phyloP scores from a whole-genome alignment of 345 rosid genomes.

The Lepidium aucheri region DNA sequence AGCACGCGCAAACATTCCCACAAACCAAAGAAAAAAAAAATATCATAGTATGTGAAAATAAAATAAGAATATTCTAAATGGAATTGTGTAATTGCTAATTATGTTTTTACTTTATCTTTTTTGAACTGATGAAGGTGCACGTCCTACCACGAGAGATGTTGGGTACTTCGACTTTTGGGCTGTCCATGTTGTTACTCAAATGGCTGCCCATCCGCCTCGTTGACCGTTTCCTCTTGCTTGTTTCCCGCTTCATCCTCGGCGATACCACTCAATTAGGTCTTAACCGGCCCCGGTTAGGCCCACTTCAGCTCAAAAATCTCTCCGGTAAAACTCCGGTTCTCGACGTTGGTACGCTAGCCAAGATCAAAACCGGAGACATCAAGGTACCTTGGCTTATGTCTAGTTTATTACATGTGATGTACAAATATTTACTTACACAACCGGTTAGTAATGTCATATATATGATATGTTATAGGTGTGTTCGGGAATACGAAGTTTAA shows the following conservation, averaged over 20 bases:
- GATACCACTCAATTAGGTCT: conserved; percentile 64
- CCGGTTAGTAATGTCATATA: conserved; percentile 6
- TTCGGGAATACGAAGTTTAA: conserved; percentile 54
- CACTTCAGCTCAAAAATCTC: conserved; percentile 60
- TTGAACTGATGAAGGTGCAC: conserved; percentile 64
- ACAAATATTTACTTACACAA: neutral
- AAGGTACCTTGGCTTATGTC: conserved; percentile 36
- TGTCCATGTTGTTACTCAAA: conserved; percentile 85
- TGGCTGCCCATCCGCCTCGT: conserved; percentile 81
- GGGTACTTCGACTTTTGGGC: conserved; percentile 87
- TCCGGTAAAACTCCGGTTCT: conserved; percentile 88
- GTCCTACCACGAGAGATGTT: conserved; percentile 92
- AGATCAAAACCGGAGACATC: conserved; percentile 77
- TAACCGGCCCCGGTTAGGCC: conserved; percentile 78
- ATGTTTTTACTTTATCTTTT: neutral
- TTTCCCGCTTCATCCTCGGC: conserved; percentile 64
- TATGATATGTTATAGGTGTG: conserved; percentile 37
- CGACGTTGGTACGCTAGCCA: conserved; percentile 84
- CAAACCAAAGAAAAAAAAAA: neutral
- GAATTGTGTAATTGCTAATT: conserved; percentile 10
- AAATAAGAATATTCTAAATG: neutral
- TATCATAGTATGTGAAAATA: neutral
- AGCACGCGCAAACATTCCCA: conserved; percentile 30
- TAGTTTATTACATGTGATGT: neutral
- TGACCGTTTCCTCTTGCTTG: conserved; percentile 58